A percentile compares a stretch with the other conserved stretches of the same genome.
Conservation (phyloP, 225 moss, liverwort and hornwort genomes). For the Ulota crispa region DNA sequence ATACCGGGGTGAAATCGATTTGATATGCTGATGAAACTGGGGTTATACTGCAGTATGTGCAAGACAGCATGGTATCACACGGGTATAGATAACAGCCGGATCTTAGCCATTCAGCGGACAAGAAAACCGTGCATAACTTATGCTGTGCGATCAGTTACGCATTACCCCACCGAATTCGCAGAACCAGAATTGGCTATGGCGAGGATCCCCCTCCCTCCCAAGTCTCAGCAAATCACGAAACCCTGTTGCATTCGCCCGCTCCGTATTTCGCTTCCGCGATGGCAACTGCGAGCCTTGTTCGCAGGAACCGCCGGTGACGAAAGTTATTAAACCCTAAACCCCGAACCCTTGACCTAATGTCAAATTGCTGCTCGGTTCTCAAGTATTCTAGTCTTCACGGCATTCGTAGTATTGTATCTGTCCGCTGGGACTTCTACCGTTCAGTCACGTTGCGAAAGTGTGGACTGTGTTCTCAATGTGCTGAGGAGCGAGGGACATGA, state of each 20-base stretch:
- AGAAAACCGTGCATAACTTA: background rate
- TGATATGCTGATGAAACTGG: no score
- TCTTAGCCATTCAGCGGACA: background rate
- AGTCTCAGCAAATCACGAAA: background rate
- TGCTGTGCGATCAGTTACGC: background rate
- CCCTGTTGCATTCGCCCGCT: background rate
- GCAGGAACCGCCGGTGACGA: background rate
- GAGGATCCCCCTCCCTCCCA: background rate
- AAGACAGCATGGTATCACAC: background rate
- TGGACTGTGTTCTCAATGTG: background rate
- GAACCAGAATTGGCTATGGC: background rate
- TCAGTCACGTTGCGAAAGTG: background rate
- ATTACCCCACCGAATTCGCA: background rate
- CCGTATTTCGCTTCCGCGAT: background rate
- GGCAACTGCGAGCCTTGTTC: background rate
- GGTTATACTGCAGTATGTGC: background rate
- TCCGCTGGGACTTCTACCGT: background rate
- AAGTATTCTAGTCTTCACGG: background rate
- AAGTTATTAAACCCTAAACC: background rate
- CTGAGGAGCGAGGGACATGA: background rate
- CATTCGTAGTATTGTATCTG: background rate
- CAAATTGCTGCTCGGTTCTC: background rate
- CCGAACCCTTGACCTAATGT: background rate
- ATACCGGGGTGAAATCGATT: no score
- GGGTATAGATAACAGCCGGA: background rate